phyloP scores from a whole-genome alignment of 2,329 filamentous ascomycete species.

The Sporothrix brasiliensis region DNA sequence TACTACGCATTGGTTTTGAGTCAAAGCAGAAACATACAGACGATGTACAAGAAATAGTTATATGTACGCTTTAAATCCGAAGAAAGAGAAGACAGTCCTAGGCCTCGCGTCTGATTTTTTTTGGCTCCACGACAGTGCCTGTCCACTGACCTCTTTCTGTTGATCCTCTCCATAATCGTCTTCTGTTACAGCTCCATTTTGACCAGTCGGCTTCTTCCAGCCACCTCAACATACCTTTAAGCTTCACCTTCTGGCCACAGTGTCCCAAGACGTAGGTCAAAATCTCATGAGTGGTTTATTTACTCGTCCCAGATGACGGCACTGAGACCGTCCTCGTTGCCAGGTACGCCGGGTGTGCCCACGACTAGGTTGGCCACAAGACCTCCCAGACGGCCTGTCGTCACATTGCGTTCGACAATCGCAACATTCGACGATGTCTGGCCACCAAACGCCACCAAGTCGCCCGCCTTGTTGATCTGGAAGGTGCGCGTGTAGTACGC shows the following conservation, averaged over 20 bases:
- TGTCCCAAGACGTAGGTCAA: neutral
- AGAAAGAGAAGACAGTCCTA: neutral
- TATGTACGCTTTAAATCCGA: conserved; percentile 12
- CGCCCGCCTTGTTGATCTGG: conserved; percentile 60
- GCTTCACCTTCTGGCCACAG: too few relatives aligned
- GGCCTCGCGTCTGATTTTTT: too few relatives aligned
- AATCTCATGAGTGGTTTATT: neutral
- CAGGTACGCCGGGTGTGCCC: conserved; percentile 46
- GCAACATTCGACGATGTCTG: conserved; percentile 63
- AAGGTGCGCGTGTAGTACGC: conserved; percentile 66
- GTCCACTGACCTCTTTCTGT: neutral
- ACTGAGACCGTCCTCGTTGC: conserved; percentile 53
- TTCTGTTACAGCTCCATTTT: neutral
- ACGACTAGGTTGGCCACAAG: conserved; percentile 49
- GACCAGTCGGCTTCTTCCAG: neutral
- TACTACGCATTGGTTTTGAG: neutral
- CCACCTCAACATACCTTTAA: neutral
- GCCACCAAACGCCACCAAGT: conserved; percentile 64
- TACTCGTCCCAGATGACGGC: conserved; percentile 54
- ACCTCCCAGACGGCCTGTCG: conserved; percentile 58
- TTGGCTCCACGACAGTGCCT: neutral
- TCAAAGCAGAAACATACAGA: neutral
- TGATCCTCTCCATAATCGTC: neutral
- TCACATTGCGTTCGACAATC: conserved; percentile 58
- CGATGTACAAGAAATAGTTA: neutral